Percentiles rank a stretch among this genome's conserved stretches.
These are phyloP conservation scores for Nicotiana rustica DNA, from an alignment of 305 asterid genomes.

Conservation along the genomic window DNA sequence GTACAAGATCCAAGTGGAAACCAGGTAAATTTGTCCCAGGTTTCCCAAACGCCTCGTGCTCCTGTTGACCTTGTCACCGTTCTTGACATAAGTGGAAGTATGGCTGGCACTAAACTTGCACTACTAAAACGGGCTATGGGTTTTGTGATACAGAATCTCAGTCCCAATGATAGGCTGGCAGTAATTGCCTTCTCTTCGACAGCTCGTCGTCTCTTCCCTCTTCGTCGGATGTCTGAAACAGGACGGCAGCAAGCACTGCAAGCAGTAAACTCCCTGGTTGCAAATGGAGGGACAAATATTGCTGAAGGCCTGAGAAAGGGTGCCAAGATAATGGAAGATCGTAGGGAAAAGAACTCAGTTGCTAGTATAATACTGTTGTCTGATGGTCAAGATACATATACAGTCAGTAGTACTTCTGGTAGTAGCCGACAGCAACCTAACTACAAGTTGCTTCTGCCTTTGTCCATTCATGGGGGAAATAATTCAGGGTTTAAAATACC, in stretches of 20 bases:
- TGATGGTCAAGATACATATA: slow-evolving; percentile 93
- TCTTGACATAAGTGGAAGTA: slow-evolving; percentile 93
- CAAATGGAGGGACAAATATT: slow-evolving; percentile 89
- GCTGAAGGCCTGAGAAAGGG: slow-evolving; percentile 93
- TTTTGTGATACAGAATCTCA: slow-evolving; percentile 87
- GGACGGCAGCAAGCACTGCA: slow-evolving; percentile 84
- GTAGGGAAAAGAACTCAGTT: slow-evolving; percentile 78
- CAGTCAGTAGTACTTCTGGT: slow-evolving; percentile 48
- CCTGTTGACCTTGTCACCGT: slow-evolving; percentile 92
- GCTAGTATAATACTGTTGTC: slow-evolving; percentile 78
- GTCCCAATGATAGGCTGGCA: slow-evolving; percentile 84
- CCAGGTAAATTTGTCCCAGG: slow-evolving; percentile 42
- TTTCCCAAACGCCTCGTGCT: slow-evolving; percentile 69
- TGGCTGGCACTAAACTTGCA: slow-evolving; percentile 96
- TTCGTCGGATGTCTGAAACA: slow-evolving; percentile 77
- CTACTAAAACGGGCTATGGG: slow-evolving; percentile 94
- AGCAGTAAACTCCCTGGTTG: slow-evolving; percentile 78
- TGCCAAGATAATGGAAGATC: slow-evolving; percentile 83
- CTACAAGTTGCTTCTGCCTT: slow-evolving; percentile 77
- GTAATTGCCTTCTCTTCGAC: slow-evolving; percentile 91
- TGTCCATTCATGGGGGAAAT: slow-evolving; percentile 61
- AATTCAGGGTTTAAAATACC: slow-evolving; percentile 70
- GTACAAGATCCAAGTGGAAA: slow-evolving; percentile 43
- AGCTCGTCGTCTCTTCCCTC: slow-evolving; percentile 88
- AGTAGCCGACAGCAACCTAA: slow-evolving; percentile 49